Evolutionary conservation across 225 moss, liverwort and hornwort species (phyloP).

Genomic region (Pseudisothecium myosuroides): DNA sequence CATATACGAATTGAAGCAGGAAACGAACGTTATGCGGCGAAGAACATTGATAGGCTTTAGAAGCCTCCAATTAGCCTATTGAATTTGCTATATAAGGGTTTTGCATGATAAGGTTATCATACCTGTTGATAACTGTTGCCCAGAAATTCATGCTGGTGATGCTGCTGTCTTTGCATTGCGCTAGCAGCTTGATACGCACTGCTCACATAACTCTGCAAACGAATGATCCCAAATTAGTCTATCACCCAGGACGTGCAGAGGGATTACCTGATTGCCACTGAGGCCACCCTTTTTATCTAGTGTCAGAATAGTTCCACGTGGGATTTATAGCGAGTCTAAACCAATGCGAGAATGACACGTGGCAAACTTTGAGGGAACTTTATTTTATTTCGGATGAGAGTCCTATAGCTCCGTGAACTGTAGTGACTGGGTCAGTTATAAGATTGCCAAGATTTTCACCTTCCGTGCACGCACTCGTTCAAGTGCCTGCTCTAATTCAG

Average conservation of each 20-base stretch:
- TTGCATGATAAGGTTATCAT: background rate
- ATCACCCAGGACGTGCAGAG: background rate
- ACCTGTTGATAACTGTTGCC: constrained; percentile 53
- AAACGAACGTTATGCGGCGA: background rate
- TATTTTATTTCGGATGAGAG: background rate
- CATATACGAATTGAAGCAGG: background rate
- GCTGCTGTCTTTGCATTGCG: constrained; percentile 50
- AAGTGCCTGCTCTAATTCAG: constrained; percentile 49
- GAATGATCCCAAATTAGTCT: background rate
- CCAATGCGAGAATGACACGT: background rate
- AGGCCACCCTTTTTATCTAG: background rate
- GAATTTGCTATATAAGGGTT: background rate
- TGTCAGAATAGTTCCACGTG: background rate
- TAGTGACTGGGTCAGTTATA: background rate
- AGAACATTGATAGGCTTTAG: background rate
- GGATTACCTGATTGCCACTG: no score
- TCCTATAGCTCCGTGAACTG: background rate
- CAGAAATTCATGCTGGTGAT: constrained; percentile 47
- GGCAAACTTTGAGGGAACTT: background rate
- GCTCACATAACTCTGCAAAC: constrained; percentile 38
- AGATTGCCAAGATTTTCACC: background rate
- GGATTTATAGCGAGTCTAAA: background rate
- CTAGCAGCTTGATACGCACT: constrained; percentile 43
- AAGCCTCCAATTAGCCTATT: background rate
- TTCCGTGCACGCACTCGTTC: constrained; percentile 53